Conservation (phyloP, 2,329 filamentous ascomycete genomes). For the Xylaria sp. region DNA sequence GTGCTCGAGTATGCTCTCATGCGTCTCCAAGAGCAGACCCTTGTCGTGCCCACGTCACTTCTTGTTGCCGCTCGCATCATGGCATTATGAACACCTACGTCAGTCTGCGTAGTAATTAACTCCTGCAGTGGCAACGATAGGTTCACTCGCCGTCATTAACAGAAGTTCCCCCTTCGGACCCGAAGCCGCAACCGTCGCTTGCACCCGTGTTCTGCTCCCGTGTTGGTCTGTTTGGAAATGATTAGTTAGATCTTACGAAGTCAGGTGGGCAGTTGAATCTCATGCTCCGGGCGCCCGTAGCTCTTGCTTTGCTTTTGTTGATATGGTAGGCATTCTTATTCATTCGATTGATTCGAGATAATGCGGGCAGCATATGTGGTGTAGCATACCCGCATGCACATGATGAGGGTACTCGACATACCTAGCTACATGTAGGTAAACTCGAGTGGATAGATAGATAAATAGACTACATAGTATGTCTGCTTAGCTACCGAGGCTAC, state of each 20-base stretch:
- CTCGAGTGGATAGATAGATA: neutral
- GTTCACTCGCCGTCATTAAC: constrained; percentile 5
- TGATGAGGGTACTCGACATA: neutral
- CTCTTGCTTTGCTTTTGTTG: neutral
- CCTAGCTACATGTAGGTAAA: too few relatives aligned
- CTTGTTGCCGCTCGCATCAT: constrained; percentile 27
- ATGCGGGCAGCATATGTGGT: constrained; percentile 1
- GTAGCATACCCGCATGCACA: neutral
- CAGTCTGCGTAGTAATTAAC: constrained; percentile 9
- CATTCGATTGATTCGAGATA: neutral
- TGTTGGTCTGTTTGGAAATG: neutral
- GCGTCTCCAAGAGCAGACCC: constrained; percentile 14
- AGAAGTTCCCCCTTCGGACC: neutral
- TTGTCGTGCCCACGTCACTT: constrained; percentile 23
- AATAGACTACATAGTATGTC: neutral
- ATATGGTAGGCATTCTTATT: too few relatives aligned
- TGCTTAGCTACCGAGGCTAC: neutral
- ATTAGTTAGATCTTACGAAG: neutral
- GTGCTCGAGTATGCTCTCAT: neutral
- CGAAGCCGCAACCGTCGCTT: neutral
- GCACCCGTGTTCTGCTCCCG: neutral
- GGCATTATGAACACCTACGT: constrained; percentile 27
- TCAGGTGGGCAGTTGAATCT: neutral
- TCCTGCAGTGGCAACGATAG: neutral
- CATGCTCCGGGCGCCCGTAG: neutral